phyloP scores from a whole-genome alignment of 176 grass and related monocot species.

The Musa acuminata region DNA sequence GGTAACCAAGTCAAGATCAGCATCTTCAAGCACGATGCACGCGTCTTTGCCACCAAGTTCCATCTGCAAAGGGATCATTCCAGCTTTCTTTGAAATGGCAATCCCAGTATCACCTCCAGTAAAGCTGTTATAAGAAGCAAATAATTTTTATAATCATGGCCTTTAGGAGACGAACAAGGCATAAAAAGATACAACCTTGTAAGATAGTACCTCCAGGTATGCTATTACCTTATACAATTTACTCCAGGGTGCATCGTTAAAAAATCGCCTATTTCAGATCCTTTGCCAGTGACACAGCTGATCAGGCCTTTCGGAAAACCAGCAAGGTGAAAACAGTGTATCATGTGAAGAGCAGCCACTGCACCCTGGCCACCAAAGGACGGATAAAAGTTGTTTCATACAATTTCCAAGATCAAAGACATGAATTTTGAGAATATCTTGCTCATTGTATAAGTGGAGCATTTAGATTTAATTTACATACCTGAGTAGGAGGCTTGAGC shows the following conservation, averaged over 20 bases:
- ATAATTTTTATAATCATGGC: background rate
- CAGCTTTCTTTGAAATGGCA: slow-evolving; percentile 98
- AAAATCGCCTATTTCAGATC: slow-evolving; percentile 98
- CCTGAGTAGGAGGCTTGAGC: slow-evolving; percentile 95
- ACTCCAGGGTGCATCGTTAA: slow-evolving; percentile 97
- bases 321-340: slow-evolving; percentile 94
- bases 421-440: too few species aligned
- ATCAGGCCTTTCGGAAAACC: slow-evolving; percentile 94
- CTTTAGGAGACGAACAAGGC: slow-evolving; percentile 12
- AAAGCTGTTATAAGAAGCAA: slow-evolving; percentile 25
- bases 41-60: slow-evolving; percentile 94
- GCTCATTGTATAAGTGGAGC: background rate
- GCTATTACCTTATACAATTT: slow-evolving; percentile 81
- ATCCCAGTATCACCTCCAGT: slow-evolving; percentile 95
- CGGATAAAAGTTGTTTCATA: background rate
- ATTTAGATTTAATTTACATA: slow-evolving; percentile 2
- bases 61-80: slow-evolving; percentile 97
- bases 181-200: background rate
- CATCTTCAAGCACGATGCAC: slow-evolving; percentile 92
- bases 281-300: slow-evolving; percentile 86
- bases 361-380: slow-evolving; percentile 53
- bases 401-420: background rate
- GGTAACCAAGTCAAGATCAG: slow-evolving; percentile 83
- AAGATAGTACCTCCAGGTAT: background rate
- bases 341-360: slow-evolving; percentile 94